These are phyloP conservation scores for Chalciporus sphaerocephalus DNA, from an alignment of 768 basidiomycete genomes.

Conservation along the genomic window DNA sequence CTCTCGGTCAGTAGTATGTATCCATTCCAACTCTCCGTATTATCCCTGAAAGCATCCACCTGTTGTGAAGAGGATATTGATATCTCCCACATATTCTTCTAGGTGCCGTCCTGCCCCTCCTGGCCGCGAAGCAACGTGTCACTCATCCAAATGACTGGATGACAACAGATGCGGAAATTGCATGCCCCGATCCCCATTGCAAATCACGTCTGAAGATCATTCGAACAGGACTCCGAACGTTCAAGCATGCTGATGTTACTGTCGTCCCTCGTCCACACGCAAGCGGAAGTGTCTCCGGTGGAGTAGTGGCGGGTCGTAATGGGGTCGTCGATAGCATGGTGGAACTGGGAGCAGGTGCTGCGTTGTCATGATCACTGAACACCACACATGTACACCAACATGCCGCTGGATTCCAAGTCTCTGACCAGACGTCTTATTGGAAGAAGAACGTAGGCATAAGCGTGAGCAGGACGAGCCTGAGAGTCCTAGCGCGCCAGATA, in stretches of 20 bases:
- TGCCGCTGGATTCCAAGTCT: too few species aligned
- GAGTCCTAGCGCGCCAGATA: too few species aligned
- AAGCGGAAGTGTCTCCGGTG: background rate
- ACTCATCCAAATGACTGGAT: constrained; percentile 62
- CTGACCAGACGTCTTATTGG: too few species aligned
- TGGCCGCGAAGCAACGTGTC: constrained; percentile 61
- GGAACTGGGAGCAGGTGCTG: too few species aligned
- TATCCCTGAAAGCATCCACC: too few species aligned
- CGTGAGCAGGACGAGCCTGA: too few species aligned
- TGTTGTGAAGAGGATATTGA: background rate
- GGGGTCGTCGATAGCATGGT: too few species aligned
- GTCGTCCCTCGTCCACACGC: constrained; percentile 34
- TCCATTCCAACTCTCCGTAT: background rate
- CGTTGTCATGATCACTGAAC: too few species aligned
- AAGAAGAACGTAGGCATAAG: too few species aligned
- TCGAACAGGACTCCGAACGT: constrained; percentile 47
- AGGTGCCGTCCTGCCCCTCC: constrained; percentile 62
- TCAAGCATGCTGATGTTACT: constrained; percentile 53
- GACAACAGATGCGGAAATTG: constrained; percentile 59
- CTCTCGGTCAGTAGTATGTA: constrained; percentile 39
- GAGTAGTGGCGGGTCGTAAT: too few species aligned
- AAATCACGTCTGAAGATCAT: constrained; percentile 50
- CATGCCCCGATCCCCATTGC: constrained; percentile 67
- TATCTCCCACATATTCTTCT: background rate
- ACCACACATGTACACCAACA: too few species aligned